A percentile compares a stretch with the other conserved stretches of the same genome.
These are phyloP conservation scores for Globomyces pollinis-pini DNA, from an alignment of 192 early-diverging fungal genomes.

Conservation along the genomic window DNA sequence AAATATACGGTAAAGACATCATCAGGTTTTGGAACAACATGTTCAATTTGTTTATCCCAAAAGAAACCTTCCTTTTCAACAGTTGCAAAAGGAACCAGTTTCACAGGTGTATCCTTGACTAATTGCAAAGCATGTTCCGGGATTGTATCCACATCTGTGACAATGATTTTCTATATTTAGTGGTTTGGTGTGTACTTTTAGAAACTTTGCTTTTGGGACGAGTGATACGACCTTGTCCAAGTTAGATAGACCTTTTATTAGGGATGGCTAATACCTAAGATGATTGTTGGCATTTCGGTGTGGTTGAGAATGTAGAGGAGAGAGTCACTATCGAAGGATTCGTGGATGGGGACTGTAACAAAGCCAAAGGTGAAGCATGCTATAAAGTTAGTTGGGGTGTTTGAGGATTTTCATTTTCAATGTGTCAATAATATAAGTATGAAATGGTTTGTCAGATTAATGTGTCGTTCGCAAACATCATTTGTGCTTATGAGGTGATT, in stretches of 20 bases:
- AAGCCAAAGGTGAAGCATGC: slow-evolving; percentile 19
- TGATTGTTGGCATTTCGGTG: slow-evolving; percentile 63
- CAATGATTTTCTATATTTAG: not conserved
- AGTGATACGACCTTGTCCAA: slow-evolving; percentile 43
- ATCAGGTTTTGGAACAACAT: slow-evolving; percentile 50
- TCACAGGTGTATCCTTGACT: slow-evolving; percentile 9
- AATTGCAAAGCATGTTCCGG: slow-evolving; percentile 9
- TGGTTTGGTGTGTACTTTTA: not conserved
- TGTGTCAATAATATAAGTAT: no score
- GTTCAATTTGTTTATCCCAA: slow-evolving; percentile 32
- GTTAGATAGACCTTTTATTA: slow-evolving; percentile 38
- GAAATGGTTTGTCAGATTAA: no score
- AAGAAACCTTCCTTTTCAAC: slow-evolving; percentile 13
- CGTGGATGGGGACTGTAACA: slow-evolving; percentile 71
- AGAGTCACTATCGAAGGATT: slow-evolving; percentile 78
- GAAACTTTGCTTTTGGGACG: slow-evolving; percentile 9
- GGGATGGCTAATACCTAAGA: no score
- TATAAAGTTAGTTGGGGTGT: no score
- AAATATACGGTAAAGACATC: slow-evolving; percentile 58
- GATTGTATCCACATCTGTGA: slow-evolving; percentile 9
- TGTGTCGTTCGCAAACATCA: no score
- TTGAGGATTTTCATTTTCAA: no score
- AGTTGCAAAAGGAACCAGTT: slow-evolving; percentile 11
- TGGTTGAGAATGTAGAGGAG: slow-evolving; percentile 83
- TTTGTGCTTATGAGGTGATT: no score